phyloP scores from a whole-genome alignment of 768 basidiomycete genomes.

The Termitomyces sp. region DNA sequence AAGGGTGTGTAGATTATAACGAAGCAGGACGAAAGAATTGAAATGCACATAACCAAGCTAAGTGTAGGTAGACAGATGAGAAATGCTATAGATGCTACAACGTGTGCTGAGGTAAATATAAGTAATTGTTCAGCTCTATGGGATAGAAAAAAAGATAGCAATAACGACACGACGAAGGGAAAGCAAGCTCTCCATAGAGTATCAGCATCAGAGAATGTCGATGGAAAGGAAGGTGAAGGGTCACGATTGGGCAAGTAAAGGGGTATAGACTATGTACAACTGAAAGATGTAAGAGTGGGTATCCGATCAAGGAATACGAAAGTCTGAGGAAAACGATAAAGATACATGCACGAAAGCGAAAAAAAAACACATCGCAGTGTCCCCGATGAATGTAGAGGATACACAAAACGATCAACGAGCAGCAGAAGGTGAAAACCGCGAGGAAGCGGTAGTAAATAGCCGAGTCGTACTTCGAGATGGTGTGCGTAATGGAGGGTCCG shows the following conservation, averaged over 20 bases:
- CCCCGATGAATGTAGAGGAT: slow-evolving; percentile 12
- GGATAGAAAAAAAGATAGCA: slow-evolving; percentile 14
- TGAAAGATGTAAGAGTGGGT: slow-evolving; percentile 13
- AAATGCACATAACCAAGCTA: slow-evolving; percentile 9
- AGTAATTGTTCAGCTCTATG: slow-evolving; percentile 18
- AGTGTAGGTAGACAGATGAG: slow-evolving; percentile 3
- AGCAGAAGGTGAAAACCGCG: slow-evolving; percentile 17
- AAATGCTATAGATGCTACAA: slow-evolving; percentile 16
- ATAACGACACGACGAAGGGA: slow-evolving; percentile 14
- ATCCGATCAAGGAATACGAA: slow-evolving; percentile 11
- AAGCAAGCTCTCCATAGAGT: slow-evolving; percentile 18
- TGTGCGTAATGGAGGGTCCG: slow-evolving; percentile 17
- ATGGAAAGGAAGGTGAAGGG: slow-evolving; percentile 16
- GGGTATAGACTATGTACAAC: slow-evolving; percentile 30
- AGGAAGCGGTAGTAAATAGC: slow-evolving; percentile 16
- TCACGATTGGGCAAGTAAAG: slow-evolving; percentile 14
- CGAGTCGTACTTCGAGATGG: slow-evolving; percentile 20
- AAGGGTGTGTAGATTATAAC: slow-evolving; percentile 4
- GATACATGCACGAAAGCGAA: slow-evolving; percentile 22
- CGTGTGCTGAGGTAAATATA: slow-evolving; percentile 13
- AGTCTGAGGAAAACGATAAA: slow-evolving; percentile 7
- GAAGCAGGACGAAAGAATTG: slow-evolving; percentile 11
- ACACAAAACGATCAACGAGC: slow-evolving; percentile 12
- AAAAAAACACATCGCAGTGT: background rate
- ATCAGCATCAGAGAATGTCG: slow-evolving; percentile 2